These are phyloP conservation scores for Trametes versicolor DNA, from an alignment of 1,284 basidiomycete species.

Conservation along the genomic window DNA sequence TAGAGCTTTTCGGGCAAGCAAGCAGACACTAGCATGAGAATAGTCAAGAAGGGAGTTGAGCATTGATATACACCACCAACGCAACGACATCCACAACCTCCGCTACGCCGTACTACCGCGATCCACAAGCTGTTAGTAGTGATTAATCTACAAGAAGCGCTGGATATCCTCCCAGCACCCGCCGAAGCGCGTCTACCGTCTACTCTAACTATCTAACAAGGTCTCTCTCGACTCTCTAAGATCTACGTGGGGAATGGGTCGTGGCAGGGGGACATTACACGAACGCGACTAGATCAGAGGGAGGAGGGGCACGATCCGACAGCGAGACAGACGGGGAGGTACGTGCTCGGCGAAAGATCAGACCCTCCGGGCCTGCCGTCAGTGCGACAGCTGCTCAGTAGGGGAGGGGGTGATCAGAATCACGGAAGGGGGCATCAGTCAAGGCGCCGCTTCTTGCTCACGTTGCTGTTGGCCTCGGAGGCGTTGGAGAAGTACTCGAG, in stretches of 20 bases:
- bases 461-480: conserved; percentile 44
- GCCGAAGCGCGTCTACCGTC: conserved; percentile 25
- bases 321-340: conserved; percentile 23
- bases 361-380: conserved; percentile 34
- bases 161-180: conserved; percentile 25
- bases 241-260: conserved; percentile 25
- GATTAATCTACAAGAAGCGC: conserved; percentile 28
- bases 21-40: too few species aligned
- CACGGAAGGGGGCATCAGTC: conserved; percentile 38
- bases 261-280: conserved; percentile 13
- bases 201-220: conserved; percentile 26
- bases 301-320: conserved; percentile 31
- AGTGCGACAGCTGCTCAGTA: conserved; percentile 33
- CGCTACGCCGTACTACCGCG: conserved; percentile 6
- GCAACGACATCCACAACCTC: conserved; percentile 14
- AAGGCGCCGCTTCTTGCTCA: conserved; percentile 48
- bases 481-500: conserved; percentile 76
- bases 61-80: conserved; percentile 14
- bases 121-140: conserved; percentile 25
- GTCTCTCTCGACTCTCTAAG: conserved; percentile 28
- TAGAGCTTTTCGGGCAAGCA: too few species aligned
- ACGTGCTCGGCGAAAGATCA: conserved; percentile 35
- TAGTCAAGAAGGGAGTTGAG: conserved; percentile 9
- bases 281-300: conserved; percentile 27
- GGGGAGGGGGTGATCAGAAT: conserved; percentile 34